Percentiles rank a stretch among this genome's conserved stretches.
phyloP scores from a whole-genome alignment of 805 yeast genomes.

The Candida insectorum region DNA sequence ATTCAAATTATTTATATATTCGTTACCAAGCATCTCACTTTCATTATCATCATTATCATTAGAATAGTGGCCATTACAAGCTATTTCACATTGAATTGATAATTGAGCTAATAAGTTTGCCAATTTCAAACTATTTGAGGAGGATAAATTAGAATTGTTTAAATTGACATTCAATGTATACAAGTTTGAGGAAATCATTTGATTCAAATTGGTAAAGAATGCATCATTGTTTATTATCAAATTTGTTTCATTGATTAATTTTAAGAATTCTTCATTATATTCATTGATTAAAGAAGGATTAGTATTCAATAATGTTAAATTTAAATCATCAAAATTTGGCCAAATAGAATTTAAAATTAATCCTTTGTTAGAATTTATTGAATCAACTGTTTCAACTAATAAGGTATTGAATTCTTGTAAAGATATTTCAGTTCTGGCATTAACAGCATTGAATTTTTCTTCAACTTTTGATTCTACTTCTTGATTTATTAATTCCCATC shows the following conservation, averaged over 20 bases:
- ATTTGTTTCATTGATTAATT: constrained; percentile 45
- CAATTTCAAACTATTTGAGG: constrained; percentile 30
- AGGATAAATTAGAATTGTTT: not conserved
- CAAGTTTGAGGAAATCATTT: constrained; percentile 31
- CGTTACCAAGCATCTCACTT: constrained; percentile 30
- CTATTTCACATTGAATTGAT: constrained; percentile 58
- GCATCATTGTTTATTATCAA: constrained; percentile 34
- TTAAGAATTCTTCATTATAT: constrained; percentile 31
- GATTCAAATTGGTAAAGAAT: constrained; percentile 26
- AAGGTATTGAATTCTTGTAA: constrained; percentile 53
- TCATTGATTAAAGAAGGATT: constrained; percentile 40
- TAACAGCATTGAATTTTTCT: constrained; percentile 56
- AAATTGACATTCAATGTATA: constrained; percentile 34
- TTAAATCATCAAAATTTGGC: constrained; percentile 37
- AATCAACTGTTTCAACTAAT: constrained; percentile 18
- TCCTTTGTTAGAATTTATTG: constrained; percentile 15
- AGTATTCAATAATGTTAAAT: constrained; percentile 49
- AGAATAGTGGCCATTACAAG: constrained; percentile 35
- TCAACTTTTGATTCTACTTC: constrained; percentile 56
- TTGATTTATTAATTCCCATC: constrained; percentile 62
- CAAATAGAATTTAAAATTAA: constrained; percentile 24
- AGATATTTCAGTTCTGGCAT: constrained; percentile 70
- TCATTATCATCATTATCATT: constrained; percentile 8
- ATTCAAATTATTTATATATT: constrained; percentile 34
- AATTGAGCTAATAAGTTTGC: constrained; percentile 71